Base-by-base conservation (phyloP, 176 grass and related monocot genomes). In the Areca catechu region DNA sequence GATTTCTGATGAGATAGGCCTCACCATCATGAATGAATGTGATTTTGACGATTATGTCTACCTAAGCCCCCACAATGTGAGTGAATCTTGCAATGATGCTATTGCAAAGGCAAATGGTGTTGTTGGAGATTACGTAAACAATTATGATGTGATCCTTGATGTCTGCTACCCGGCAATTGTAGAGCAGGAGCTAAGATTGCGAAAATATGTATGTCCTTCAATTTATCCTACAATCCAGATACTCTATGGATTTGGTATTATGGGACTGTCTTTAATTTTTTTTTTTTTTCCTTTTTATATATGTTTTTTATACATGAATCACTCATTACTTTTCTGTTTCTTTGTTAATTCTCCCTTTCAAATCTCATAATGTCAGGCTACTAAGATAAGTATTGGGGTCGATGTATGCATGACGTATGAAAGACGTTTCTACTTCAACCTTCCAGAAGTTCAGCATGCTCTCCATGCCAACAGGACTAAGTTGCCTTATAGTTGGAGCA, bases 151-250 rank as follows among this genome's bases (percentile, higher is more conserved):
- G 56, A 85, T 98, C 62, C 62, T 98, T 0, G 93, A 92, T 54
- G 87, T 98, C n/a, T 98, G 93, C 71, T 98, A 98, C 68, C 87
- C 93, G 4, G 80, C 83, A 59, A 92, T 98, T 18, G 84, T 92
- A 71, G 80, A 78, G 76, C 93, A 98, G 73, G 93, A 98, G 65
- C 57, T 98, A 37, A 74, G 87, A 25, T 51, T 98, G 66, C 81
- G 79, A 61, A 80, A 92, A 98, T 98, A 92, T 76, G 93, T 98
- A 92, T 61, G 80, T 60, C 56, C 4, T 24, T 60, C 23, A 16
- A 4, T 59, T 30, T 43, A 56, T 16, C 43, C 54, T 58, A 54
- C 12, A 43, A 43, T 43, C 34, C 34, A 12, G 34, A 43, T 43
- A 43, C 7, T 43, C 34, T 14, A 43, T 43, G 34, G 9, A 14